phyloP scores from a whole-genome alignment of 2,329 filamentous ascomycete species.

The Trichoderma atroviride region DNA sequence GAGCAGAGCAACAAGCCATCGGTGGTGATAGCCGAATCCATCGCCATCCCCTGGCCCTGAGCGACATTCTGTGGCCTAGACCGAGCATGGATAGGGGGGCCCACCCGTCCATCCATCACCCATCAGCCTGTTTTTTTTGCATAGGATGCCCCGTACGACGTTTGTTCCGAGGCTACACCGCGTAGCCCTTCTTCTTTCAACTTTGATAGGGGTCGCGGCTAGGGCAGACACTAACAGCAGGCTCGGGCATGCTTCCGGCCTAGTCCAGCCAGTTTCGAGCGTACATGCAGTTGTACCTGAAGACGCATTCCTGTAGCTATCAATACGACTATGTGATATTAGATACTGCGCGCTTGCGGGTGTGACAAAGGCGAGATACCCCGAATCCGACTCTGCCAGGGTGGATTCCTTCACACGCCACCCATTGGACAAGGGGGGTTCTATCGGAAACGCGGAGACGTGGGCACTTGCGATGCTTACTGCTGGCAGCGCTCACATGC shows the following conservation, averaged over 20 bases:
- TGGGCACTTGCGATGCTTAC: constrained; percentile 7
- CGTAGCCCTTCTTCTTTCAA: background rate
- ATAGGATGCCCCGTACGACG: background rate
- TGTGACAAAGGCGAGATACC: constrained; percentile 5
- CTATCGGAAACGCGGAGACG: constrained; percentile 20
- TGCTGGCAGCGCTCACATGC: background rate
- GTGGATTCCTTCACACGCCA: background rate
- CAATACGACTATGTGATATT: background rate
- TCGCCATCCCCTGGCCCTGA: background rate
- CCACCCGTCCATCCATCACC: background rate
- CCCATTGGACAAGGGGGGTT: background rate
- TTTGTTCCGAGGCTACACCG: constrained; percentile 9
- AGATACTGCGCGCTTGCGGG: background rate
- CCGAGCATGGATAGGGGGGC: constrained; percentile 9
- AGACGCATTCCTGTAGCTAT: background rate
- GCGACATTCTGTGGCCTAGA: constrained; percentile 13
- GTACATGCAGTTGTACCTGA: background rate
- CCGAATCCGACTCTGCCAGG: constrained; percentile 8
- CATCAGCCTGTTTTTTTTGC: background rate
- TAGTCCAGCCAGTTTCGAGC: background rate
- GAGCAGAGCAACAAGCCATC: constrained; percentile 8
- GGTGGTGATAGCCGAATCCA: constrained; percentile 26
- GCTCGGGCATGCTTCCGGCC: constrained; percentile 2
- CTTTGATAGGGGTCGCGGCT: constrained; percentile 12
- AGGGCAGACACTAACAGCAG: background rate